phyloP scores from a whole-genome alignment of 1,139 yeast species.

The Kurtzmaniella quercitrusa region DNA sequence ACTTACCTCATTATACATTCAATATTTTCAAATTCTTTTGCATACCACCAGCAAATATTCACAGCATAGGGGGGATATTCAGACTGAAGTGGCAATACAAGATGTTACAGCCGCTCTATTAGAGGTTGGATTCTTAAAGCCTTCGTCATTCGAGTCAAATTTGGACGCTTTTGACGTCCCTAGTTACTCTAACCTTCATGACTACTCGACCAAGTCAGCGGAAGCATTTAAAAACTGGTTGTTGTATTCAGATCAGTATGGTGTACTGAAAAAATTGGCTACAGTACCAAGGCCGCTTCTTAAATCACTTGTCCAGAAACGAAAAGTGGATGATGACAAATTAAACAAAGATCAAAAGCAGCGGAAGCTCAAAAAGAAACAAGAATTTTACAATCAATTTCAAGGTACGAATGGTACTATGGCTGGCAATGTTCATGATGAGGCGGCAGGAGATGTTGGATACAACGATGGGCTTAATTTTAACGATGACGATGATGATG shows the following conservation, averaged over 20 bases:
- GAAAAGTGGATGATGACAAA: slow-evolving; percentile 25
- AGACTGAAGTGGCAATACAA: slow-evolving; percentile 36
- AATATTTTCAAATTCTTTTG: slow-evolving; percentile 48
- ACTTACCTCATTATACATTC: slow-evolving; percentile 58
- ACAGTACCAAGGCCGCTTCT: slow-evolving; percentile 30
- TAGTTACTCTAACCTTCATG: slow-evolving; percentile 11
- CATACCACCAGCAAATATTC: slow-evolving; percentile 31
- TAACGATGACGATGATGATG: slow-evolving; percentile 31
- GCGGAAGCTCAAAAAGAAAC: slow-evolving; percentile 25
- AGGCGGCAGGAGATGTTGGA: not conserved
- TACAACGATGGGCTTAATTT: slow-evolving; percentile 10
- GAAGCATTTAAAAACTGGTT: slow-evolving; percentile 38
- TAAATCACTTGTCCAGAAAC: slow-evolving; percentile 35
- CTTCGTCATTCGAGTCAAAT: slow-evolving; percentile 20
- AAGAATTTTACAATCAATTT: slow-evolving; percentile 40
- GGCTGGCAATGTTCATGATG: not conserved
- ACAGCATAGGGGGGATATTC: slow-evolving; percentile 11
- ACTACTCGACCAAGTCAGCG: slow-evolving; percentile 37
- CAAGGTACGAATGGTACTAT: slow-evolving; percentile 12
- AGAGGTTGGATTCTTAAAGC: slow-evolving; percentile 50
- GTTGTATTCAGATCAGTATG: slow-evolving; percentile 24
- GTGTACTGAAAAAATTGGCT: slow-evolving; percentile 24
- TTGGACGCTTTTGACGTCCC: slow-evolving; percentile 15
- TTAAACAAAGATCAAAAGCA: slow-evolving; percentile 13
- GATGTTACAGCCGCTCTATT: slow-evolving; percentile 63